These are phyloP conservation scores for Glarea lozoyensis DNA, from an alignment of 495 filamentous ascomycete genomes.

Conservation along the genomic window DNA sequence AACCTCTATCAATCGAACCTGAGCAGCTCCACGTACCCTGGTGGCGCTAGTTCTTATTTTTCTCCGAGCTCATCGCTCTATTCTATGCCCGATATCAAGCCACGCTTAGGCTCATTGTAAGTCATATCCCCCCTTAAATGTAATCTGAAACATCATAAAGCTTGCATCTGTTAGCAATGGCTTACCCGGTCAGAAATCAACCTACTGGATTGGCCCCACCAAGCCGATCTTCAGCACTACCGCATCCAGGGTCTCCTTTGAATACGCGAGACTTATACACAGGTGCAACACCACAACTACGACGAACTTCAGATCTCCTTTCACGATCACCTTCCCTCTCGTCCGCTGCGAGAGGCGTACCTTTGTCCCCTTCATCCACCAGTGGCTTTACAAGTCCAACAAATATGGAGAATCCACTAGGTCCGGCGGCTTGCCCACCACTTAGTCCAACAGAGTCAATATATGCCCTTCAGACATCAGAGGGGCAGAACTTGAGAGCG, in stretches of 20 bases:
- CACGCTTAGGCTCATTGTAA: slow-evolving; percentile 18
- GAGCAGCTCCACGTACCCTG: slow-evolving; percentile 12
- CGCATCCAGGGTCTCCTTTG: slow-evolving; percentile 36
- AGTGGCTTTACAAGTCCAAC: slow-evolving; percentile 29
- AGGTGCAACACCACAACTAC: slow-evolving; percentile 35
- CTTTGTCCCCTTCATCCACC: slow-evolving; percentile 40
- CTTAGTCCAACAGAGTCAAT: slow-evolving; percentile 48
- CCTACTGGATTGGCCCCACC: slow-evolving; percentile 47
- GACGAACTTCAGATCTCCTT: slow-evolving; percentile 37
- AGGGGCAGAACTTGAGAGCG: slow-evolving; percentile 52
- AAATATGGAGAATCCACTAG: slow-evolving; percentile 18
- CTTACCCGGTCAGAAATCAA: slow-evolving; percentile 33
- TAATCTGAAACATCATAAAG: slow-evolving; percentile 2
- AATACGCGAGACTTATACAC: slow-evolving; percentile 42
- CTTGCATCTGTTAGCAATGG: slow-evolving; percentile 14
- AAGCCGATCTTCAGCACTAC: slow-evolving; percentile 39
- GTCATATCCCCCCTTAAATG: slow-evolving; percentile 7
- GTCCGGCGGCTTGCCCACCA: slow-evolving; percentile 41
- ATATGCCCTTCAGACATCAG: slow-evolving; percentile 48
- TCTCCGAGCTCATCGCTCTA: slow-evolving; percentile 10
- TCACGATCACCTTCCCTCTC: slow-evolving; percentile 39
- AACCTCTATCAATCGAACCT: slow-evolving; percentile 16
- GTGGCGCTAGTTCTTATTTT: slow-evolving; percentile 11
- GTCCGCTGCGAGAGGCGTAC: slow-evolving; percentile 36
- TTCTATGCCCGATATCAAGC: slow-evolving; percentile 23